A percentile compares a stretch with the other conserved stretches of the same genome.
Conservation (phyloP, 306 rosid species). For the Malus sylvestris region DNA sequence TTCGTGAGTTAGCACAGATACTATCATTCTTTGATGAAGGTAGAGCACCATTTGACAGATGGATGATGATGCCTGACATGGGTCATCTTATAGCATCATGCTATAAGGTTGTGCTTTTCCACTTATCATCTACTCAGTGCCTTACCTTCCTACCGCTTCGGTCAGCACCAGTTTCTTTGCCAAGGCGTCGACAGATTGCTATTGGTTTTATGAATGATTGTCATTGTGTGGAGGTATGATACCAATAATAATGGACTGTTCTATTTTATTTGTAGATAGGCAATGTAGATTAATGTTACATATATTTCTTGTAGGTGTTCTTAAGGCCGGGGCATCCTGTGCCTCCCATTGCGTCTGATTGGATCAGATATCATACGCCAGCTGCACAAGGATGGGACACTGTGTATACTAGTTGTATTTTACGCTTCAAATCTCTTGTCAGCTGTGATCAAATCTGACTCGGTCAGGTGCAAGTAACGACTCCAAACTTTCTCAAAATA, state of each 20-base stretch:
- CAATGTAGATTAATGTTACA: not conserved
- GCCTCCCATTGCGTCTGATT: constrained; percentile 1
- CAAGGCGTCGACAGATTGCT: constrained; percentile 7
- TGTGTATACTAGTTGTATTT: not conserved
- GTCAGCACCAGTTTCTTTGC: not conserved
- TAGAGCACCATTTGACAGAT: constrained; percentile 1
- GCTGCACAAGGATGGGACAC: constrained; percentile 7
- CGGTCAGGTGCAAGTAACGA: not conserved
- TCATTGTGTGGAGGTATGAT: constrained; percentile 9
- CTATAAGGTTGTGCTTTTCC: constrained; percentile 7
- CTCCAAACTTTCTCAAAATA: not conserved
- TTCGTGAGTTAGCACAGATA: constrained; percentile 10
- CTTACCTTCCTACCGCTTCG: constrained; percentile 5
- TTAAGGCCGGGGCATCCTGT: constrained; percentile 11
- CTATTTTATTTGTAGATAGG: not conserved
- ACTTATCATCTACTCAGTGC: constrained; percentile 9
- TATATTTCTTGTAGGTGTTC: constrained; percentile 1
- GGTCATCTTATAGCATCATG: constrained; percentile 15
- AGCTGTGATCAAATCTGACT: not conserved
- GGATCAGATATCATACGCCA: not conserved
- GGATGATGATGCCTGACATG: constrained; percentile 14
- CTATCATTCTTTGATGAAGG: constrained; percentile 7
- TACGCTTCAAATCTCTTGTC: not conserved
- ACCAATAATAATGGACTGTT: not conserved
- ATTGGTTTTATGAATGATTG: constrained; percentile 10